Evolutionary conservation across 768 basidiomycete species (phyloP).

Genomic region (Hortiboletus campestris): DNA sequence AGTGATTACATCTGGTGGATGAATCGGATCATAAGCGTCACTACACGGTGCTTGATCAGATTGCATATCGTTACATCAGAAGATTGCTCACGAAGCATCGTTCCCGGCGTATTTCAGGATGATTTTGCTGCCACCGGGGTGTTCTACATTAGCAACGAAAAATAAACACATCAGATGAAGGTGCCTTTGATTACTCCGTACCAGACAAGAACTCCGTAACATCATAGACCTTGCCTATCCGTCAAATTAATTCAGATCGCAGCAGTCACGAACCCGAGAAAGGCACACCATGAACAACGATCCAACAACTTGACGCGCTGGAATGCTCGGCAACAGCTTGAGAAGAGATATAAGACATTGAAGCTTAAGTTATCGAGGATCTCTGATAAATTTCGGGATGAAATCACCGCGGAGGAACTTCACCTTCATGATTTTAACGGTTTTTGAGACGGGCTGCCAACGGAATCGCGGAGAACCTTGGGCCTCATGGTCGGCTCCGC

Average conservation of each 20-base stretch:
- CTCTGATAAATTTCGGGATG: not conserved
- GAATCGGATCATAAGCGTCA: slow-evolving; percentile 80
- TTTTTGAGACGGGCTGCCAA: slow-evolving; percentile 11
- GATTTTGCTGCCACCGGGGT: slow-evolving; percentile 78
- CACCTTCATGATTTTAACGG: not conserved
- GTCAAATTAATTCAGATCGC: slow-evolving; percentile 56
- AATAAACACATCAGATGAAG: not conserved
- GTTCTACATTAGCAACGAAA: slow-evolving; percentile 38
- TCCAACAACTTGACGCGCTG: slow-evolving; percentile 64
- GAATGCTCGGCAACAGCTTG: slow-evolving; percentile 51
- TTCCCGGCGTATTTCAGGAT: slow-evolving; percentile 84
- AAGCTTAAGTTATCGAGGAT: not conserved
- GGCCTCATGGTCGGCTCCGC: slow-evolving; percentile 1
- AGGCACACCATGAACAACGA: slow-evolving; percentile 69
- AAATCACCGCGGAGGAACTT: not conserved
- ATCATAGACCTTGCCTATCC: slow-evolving; percentile 75
- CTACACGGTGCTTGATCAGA: slow-evolving; percentile 29
- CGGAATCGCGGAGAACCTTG: slow-evolving; percentile 17
- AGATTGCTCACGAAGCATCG: slow-evolving; percentile 67
- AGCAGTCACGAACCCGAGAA: slow-evolving; percentile 29
- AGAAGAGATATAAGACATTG: slow-evolving; percentile 33
- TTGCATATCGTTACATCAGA: not conserved
- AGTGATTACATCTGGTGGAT: slow-evolving; percentile 76
- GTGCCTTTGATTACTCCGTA: slow-evolving; percentile 49
- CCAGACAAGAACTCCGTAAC: slow-evolving; percentile 74